phyloP scores from a whole-genome alignment of 2,329 filamentous ascomycete genomes.

The Metarhizium sp. region DNA sequence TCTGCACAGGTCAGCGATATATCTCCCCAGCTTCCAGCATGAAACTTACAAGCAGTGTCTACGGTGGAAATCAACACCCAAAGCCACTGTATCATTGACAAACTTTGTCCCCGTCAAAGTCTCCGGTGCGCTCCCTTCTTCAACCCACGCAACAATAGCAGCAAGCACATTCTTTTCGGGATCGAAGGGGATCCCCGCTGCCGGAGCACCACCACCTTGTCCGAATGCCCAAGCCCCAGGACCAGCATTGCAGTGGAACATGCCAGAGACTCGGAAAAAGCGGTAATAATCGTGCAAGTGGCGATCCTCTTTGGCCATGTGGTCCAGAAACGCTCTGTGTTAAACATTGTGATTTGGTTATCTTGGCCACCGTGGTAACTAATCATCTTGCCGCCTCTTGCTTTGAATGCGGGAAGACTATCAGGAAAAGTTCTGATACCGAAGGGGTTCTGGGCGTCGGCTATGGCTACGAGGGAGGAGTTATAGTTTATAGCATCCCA shows the following conservation, averaged over 20 bases:
- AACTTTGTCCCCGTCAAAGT: constrained; percentile 26
- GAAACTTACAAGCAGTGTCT: not conserved
- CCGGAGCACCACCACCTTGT: constrained; percentile 9
- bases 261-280: constrained; percentile 44
- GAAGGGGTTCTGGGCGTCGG: constrained; percentile 24
- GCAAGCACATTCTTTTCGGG: constrained; percentile 34
- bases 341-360: constrained; percentile 26
- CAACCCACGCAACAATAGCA: constrained; percentile 40
- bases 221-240: constrained; percentile 30
- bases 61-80: not conserved
- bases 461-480: constrained; percentile 29
- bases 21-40: not conserved
- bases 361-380: constrained; percentile 37
- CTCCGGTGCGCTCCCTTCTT: constrained; percentile 30
- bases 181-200: constrained; percentile 16
- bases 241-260: constrained; percentile 41
- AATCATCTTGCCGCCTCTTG: constrained; percentile 32
- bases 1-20: not conserved
- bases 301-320: constrained; percentile 21
- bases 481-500: constrained; percentile 26
- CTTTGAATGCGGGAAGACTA: constrained; percentile 27
- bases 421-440: constrained; percentile 28
- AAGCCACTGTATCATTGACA: constrained; percentile 9
- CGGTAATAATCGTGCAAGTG: constrained; percentile 33
- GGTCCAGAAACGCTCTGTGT: constrained; percentile 15